Evolutionary conservation across 2,329 filamentous ascomycete species (phyloP), one percentile per base, ranked within the genome.

Genomic region (Scleromitrula shiraiana): DNA sequence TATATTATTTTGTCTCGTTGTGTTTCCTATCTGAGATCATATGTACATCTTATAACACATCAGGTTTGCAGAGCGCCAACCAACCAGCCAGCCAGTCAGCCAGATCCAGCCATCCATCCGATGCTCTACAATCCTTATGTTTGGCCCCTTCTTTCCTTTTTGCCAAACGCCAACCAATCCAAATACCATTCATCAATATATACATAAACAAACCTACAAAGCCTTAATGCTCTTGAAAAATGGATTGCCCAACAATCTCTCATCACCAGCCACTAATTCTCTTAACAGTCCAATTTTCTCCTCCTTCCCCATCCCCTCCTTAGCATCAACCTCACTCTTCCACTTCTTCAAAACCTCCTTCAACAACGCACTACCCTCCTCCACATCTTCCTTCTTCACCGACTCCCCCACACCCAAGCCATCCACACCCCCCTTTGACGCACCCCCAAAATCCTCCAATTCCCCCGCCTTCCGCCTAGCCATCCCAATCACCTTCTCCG

Each of bases 391-490:
- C 36, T 41, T 32, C 76, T 66, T 7, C 9, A n/a, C 7, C 5
- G 7, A 8, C 22, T 7, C 41, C 8, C n/a, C 14, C 19, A 5
- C 36, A 14, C 73, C 71, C 6, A 73, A 59, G 37, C 75, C 74
- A 53, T n/a, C n/a, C n/a, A n/a, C n/a, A n/a, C n/a, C n/a, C n/a
- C n/a, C n/a, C n/a, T n/a, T n/a, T n/a, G n/a, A n/a, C n/a, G 86
- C 82, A 59, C 87, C 81, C 0, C 86, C 85, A 60, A 98, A 98
- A 65, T 98, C 93, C 66, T 98, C 93, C 29, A 98, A 75, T 73
- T 98, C 94, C 66, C 97, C 93, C 0, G 93, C 93, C 71, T 98
- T 98, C 59, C 93, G 80, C 70, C 95, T 95, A n/a, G 93, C 93
- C 94, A 98, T 98, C 55, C 89, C 88, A 52, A 98, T 86, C 14